Evolutionary conservation across 1,284 basidiomycete species (phyloP).

Genomic region (Mycena sp.): DNA sequence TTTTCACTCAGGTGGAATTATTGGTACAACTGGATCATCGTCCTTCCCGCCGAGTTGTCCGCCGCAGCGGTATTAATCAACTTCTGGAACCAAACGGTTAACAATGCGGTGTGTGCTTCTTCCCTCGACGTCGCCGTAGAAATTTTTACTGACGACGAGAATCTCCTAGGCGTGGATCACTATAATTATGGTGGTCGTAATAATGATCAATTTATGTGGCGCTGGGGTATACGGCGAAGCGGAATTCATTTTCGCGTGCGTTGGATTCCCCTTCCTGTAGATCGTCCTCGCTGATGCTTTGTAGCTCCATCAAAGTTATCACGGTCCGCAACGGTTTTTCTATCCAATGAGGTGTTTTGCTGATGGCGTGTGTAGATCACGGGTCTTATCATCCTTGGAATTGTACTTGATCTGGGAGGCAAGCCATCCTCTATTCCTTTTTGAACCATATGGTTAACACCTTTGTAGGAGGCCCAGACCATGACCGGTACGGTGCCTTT

Average conservation of each 20-base stretch:
- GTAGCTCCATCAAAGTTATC: slow-evolving; percentile 80
- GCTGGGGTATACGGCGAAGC: slow-evolving; percentile 78
- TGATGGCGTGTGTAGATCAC: slow-evolving; percentile 52
- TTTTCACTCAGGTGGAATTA: slow-evolving; percentile 72
- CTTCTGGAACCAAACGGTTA: slow-evolving; percentile 63
- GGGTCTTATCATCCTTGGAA: slow-evolving; percentile 68
- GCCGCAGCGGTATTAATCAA: slow-evolving; percentile 83
- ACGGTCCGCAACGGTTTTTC: slow-evolving; percentile 44
- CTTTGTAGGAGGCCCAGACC: slow-evolving; percentile 48
- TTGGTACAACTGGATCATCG: slow-evolving; percentile 70
- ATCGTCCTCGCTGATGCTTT: not conserved
- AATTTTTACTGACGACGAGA: not conserved
- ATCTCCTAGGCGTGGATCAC: slow-evolving; percentile 20
- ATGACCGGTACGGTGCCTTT: slow-evolving; percentile 41
- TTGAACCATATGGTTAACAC: not conserved
- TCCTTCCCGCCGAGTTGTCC: slow-evolving; percentile 79
- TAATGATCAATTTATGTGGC: slow-evolving; percentile 82
- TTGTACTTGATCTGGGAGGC: slow-evolving; percentile 81
- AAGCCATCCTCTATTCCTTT: slow-evolving; percentile 24
- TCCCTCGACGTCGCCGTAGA: not conserved
- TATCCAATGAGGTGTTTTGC: not conserved
- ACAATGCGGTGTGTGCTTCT: slow-evolving; percentile 36
- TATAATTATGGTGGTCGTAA: slow-evolving; percentile 53
- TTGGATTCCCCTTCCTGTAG: not conserved
- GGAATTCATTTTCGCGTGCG: slow-evolving; percentile 76